Percentiles rank a stretch among this genome's conserved stretches.
Conservation (phyloP, 331 rosid genomes). For the Acacia pycnantha region DNA sequence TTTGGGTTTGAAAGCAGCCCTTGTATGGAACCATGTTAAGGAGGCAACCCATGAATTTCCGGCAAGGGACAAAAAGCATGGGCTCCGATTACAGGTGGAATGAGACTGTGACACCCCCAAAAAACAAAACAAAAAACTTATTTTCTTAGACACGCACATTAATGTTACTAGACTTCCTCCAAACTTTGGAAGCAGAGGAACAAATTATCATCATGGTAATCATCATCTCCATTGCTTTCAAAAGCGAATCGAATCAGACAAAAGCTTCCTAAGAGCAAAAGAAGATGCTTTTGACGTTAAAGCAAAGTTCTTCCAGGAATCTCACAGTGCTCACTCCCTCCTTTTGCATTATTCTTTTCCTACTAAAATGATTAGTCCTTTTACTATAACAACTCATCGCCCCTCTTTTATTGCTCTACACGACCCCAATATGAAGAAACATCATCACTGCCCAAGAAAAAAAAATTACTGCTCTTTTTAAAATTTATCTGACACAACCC, state of each 20-base stretch:
- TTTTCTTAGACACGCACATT: neutral
- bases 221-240: conserved; percentile 70
- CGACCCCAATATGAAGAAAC: neutral
- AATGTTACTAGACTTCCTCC: conserved; percentile 28
- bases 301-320: conserved; percentile 65
- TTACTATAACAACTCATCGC: conserved; percentile 46
- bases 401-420: conserved; percentile 22
- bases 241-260: conserved; percentile 79
- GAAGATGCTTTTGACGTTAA: conserved; percentile 63
- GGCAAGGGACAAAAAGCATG: conserved; percentile 86
- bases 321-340: conserved; percentile 47
- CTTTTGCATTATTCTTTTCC: conserved; percentile 75
- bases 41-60: no score
- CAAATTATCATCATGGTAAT: conserved; percentile 25
- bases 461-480: neutral
- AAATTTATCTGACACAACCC: conserved; percentile 4
- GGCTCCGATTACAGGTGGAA: conserved; percentile 53
- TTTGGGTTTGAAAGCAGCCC: conserved; percentile 41
- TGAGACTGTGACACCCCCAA: conserved; percentile 49
- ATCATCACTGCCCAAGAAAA: conserved; percentile 3
- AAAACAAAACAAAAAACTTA: neutral
- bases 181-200: conserved; percentile 36
- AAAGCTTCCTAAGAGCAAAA: conserved; percentile 72
- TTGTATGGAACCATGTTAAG: conserved; percentile 61
- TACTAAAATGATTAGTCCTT: conserved; percentile 64